A percentile compares a stretch with the other conserved stretches of the same genome.
Evolutionary conservation across 2,329 filamentous ascomycete genomes (phyloP).

Genomic region (Scolecobasidium constrictum): DNA sequence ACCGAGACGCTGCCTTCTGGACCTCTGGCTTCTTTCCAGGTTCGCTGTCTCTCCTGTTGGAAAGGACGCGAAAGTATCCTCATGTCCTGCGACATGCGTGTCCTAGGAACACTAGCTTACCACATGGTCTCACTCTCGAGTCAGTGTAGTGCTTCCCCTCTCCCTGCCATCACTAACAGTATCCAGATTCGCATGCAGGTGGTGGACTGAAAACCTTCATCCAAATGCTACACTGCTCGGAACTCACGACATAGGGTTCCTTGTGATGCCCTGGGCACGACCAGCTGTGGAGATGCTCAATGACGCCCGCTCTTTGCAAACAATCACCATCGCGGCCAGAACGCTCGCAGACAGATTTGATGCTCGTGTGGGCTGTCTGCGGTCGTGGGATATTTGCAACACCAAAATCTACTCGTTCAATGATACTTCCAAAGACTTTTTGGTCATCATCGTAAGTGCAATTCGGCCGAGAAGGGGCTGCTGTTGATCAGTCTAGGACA

Average conservation of each 20-base stretch:
- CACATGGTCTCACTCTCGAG: not conserved
- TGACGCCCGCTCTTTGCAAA: slow-evolving; percentile 25
- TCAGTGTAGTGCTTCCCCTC: slow-evolving; percentile 13
- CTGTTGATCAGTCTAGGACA: slow-evolving; percentile 18
- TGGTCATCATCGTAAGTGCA: slow-evolving; percentile 30
- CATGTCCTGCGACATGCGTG: slow-evolving; percentile 12
- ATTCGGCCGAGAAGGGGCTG: not conserved
- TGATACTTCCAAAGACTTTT: slow-evolving; percentile 25
- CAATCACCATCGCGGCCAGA: slow-evolving; percentile 23
- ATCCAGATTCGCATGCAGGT: slow-evolving; percentile 22
- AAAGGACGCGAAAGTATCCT: slow-evolving; percentile 21
- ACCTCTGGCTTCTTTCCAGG: slow-evolving; percentile 40
- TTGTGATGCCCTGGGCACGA: slow-evolving; percentile 29
- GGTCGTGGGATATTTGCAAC: slow-evolving; percentile 34
- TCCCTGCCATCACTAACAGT: not conserved
- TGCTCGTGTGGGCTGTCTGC: slow-evolving; percentile 23
- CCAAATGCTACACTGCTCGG: slow-evolving; percentile 22
- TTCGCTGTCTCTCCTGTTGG: slow-evolving; percentile 30
- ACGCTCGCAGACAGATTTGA: slow-evolving; percentile 28
- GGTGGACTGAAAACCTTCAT: slow-evolving; percentile 31
- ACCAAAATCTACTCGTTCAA: slow-evolving; percentile 29
- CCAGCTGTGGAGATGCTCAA: slow-evolving; percentile 28
- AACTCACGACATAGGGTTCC: slow-evolving; percentile 36
- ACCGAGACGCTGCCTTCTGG: slow-evolving; percentile 34
- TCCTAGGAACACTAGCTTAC: not conserved